These are phyloP conservation scores for Pichia sp. DNA, from an alignment of 1,139 yeast species.

Conservation along the genomic window DNA sequence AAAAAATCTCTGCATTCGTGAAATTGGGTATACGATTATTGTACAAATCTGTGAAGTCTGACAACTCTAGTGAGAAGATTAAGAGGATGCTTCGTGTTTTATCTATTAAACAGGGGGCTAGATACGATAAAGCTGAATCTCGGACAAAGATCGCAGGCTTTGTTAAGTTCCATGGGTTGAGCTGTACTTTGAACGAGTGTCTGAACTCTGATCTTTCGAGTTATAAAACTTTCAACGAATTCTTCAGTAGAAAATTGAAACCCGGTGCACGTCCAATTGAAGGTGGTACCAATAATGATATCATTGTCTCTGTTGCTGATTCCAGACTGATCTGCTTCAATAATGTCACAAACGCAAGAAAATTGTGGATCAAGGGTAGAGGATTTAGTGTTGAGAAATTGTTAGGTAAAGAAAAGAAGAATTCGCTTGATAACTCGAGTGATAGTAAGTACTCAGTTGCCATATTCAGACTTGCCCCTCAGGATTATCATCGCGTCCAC, in stretches of 20 bases:
- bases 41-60: conserved; percentile 62
- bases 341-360: conserved; percentile 56
- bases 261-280: conserved; percentile 69
- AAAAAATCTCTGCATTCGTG: conserved; percentile 85
- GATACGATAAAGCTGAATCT: conserved; percentile 69
- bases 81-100: conserved; percentile 52
- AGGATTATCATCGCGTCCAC: conserved; percentile 93
- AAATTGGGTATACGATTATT: conserved; percentile 78
- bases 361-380: conserved; percentile 86
- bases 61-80: conserved; percentile 38
- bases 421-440: conserved; percentile 30
- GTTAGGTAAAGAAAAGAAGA: conserved; percentile 36
- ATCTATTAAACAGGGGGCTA: conserved; percentile 75
- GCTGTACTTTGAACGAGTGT: conserved; percentile 53
- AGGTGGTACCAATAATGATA: conserved; percentile 32
- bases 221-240: conserved; percentile 76
- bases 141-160: conserved; percentile 66
- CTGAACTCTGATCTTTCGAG: conserved; percentile 38
- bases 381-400: conserved; percentile 65
- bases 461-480: conserved; percentile 88
- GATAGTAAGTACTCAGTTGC: conserved; percentile 72
- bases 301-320: conserved; percentile 79
- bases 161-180: conserved; percentile 71
- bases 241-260: conserved; percentile 73
- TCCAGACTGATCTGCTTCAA: conserved; percentile 73